A percentile compares a stretch with the other conserved stretches of the same genome.
These are phyloP conservation scores for Jacaranda copaia DNA, from an alignment of 257 asterid genomes.

Conservation along the genomic window DNA sequence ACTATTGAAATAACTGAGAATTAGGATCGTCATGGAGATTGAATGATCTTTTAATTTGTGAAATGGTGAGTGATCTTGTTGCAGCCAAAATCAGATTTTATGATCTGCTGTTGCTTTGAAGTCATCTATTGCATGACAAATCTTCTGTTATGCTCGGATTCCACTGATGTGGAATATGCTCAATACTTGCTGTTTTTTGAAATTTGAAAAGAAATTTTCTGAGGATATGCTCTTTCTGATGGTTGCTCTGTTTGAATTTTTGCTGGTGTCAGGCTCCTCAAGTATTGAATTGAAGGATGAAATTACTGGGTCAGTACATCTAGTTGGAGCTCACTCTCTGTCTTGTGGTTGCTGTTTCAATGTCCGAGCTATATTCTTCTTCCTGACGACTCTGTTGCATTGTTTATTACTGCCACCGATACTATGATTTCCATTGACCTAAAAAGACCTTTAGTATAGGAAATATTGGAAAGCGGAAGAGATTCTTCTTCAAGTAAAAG, in stretches of 20 bases:
- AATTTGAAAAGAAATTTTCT: neutral
- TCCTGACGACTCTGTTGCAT: constrained; percentile 57
- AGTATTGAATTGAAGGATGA: constrained; percentile 93
- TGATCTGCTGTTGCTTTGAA: neutral
- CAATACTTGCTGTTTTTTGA: neutral
- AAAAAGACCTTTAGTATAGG: constrained; percentile 30
- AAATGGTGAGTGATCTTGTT: neutral
- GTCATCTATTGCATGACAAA: neutral
- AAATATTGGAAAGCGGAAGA: constrained; percentile 33
- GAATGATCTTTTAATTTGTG: neutral
- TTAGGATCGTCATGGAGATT: neutral
- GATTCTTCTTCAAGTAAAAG: constrained; percentile 28
- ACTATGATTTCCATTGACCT: constrained; percentile 38
- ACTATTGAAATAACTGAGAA: neutral
- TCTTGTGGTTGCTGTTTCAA: constrained; percentile 47
- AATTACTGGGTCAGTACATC: constrained; percentile 96
- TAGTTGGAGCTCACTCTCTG: constrained; percentile 94
- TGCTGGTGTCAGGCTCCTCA: constrained; percentile 77
- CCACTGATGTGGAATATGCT: neutral
- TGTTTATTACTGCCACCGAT: constrained; percentile 41
- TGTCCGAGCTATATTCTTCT: constrained; percentile 43
- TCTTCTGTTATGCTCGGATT: neutral
- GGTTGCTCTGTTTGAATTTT: constrained; percentile 4
- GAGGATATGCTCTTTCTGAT: neutral
- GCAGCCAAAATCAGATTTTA: neutral